Base-by-base conservation (phyloP, 257 asterid species). In the Avicennia marina region DNA sequence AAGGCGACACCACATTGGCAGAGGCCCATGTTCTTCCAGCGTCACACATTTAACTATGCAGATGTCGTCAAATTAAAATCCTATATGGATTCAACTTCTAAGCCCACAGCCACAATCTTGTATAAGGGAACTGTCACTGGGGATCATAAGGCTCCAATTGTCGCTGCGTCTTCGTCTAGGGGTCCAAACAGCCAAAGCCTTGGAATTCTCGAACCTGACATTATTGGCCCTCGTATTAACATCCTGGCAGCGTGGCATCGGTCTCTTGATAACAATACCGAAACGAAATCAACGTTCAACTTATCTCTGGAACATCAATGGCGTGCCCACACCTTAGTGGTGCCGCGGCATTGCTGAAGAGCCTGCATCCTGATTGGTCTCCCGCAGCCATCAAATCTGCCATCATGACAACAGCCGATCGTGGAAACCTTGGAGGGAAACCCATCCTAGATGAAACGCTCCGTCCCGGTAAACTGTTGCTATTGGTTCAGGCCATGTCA, bases 151-250 rank as follows among this genome's bases (percentile, higher is more conserved):
- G 81, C 82, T 18, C 94, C 89, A 0, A 13, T 27, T 0, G 79
- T 84, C 16, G 77, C 84, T 0, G 32, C 45, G 0, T 81, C 73
- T 52, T 84, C 94, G 0, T 51, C 86, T 2, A 52, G 86, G 5
- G 95, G 89, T 1, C 91, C 93, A 0, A 75, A 38, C 27, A 0
- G 0, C 1, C n/a, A 15, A 0, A 77, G 78, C 39, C 83, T 50
- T 0, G 88, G 91, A 0, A 82, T 85, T 39, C 43, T 85, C 18
- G 82, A 85, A 42, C 95, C 89, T 0, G 93, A 85, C 18, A 75
- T 85, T 2, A 29, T 82, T 2, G 86, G 86, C 39, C 95, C 93
- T 0, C 89, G 89, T 0, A 75, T 60, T 38, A 80, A 74, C 53
- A 77, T 85, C 43, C 60, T 81, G 0, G 85, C 85, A 1, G 82